Conservation (phyloP, 306 rosid species). For the Cicer judaicum region DNA sequence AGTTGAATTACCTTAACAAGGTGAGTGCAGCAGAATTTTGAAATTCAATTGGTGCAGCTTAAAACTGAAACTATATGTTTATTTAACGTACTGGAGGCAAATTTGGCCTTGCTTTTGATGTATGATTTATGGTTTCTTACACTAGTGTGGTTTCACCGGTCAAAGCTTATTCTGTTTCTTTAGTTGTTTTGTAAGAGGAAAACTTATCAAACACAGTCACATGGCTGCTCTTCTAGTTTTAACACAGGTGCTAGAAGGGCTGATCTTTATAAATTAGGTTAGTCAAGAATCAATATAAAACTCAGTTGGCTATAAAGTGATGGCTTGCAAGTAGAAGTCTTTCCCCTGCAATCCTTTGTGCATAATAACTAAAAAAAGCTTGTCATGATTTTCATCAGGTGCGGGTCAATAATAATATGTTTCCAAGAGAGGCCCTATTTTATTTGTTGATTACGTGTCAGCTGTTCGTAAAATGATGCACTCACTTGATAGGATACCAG, state of each 20-base stretch:
- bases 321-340: constrained; percentile 18
- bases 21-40: constrained; percentile 53
- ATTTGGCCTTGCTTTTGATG: constrained; percentile 33
- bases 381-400: not conserved
- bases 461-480: constrained; percentile 7
- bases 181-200: constrained; percentile 5
- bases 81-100: not conserved
- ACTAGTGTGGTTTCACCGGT: constrained; percentile 2
- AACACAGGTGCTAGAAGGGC: not conserved
- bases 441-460: constrained; percentile 4
- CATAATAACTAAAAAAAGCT: constrained; percentile 4
- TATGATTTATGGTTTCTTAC: constrained; percentile 26
- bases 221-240: not conserved
- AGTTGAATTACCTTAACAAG: constrained; percentile 93
- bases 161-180: constrained; percentile 27
- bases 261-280: not conserved
- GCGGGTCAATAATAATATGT: constrained; percentile 2
- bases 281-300: not conserved
- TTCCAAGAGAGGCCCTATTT: not conserved
- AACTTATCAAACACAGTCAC: not conserved
- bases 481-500: not conserved
- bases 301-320: constrained; percentile 19
- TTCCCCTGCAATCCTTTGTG: constrained; percentile 22
- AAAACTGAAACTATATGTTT: constrained; percentile 16
- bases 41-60: constrained; percentile 20